Conservation (phyloP, 2,329 filamentous ascomycete species). For the Rhinocladiella mackenziei region DNA sequence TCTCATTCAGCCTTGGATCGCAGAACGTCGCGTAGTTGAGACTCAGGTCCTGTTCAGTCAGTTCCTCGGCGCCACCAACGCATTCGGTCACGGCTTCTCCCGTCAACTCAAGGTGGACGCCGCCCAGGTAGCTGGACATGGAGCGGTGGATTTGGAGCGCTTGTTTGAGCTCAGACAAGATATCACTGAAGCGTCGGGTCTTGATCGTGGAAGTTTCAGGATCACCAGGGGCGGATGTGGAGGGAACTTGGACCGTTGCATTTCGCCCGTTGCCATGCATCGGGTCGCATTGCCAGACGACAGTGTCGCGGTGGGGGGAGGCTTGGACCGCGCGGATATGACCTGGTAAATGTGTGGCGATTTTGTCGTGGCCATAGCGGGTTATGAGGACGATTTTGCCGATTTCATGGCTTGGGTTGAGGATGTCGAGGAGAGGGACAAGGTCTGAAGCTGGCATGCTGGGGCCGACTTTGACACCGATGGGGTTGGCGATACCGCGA, state of each 20-base stretch:
- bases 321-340: conserved; percentile 87
- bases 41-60: conserved; percentile 82
- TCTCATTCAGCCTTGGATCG: conserved; percentile 92
- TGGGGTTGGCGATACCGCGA: conserved; percentile 89
- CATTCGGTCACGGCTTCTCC: conserved; percentile 97
- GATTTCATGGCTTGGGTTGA: conserved; percentile 76
- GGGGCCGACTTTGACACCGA: conserved; percentile 94
- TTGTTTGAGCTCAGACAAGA: conserved; percentile 79
- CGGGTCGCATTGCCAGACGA: conserved; percentile 97
- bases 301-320: conserved; percentile 59
- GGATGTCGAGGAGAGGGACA: conserved; percentile 70
- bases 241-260: conserved; percentile 34
- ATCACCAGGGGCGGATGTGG: conserved; percentile 43
- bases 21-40: conserved; percentile 95
- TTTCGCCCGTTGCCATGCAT: conserved; percentile 82
- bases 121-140: conserved; percentile 80
- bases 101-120: conserved; percentile 91
- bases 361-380: conserved; percentile 78
- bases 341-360: conserved; percentile 68
- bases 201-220: conserved; percentile 72
- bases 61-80: conserved; percentile 78
- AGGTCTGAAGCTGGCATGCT: conserved; percentile 74
- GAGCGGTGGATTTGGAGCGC: conserved; percentile 81
- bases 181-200: conserved; percentile 85
- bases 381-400: conserved; percentile 97